Conservation (phyloP, 176 grass and related monocot species). For the Aegilops speltoides region DNA sequence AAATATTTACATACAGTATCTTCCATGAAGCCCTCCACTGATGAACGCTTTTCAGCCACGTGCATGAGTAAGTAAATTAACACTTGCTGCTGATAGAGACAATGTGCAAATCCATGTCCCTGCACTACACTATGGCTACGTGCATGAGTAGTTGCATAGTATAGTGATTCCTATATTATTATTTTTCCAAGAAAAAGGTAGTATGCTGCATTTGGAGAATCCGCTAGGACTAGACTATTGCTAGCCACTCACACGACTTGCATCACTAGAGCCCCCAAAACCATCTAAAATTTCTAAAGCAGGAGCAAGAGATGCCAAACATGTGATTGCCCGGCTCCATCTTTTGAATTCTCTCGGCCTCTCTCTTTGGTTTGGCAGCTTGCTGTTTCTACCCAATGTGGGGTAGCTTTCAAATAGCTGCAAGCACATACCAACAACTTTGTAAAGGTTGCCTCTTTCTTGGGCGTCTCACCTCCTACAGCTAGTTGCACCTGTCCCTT, state of each 20-base stretch:
- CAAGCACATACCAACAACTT: slow-evolving; percentile 27
- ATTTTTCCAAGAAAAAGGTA: not conserved
- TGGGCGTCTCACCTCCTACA: slow-evolving; percentile 21
- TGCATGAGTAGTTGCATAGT: not conserved
- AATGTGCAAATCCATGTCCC: not conserved
- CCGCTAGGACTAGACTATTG: too few species aligned
- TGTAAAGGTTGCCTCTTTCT: slow-evolving; percentile 28
- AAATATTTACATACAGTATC: not conserved
- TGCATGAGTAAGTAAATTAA: not conserved
- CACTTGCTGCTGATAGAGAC: not conserved
- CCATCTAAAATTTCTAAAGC: slow-evolving; percentile 1
- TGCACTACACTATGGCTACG: not conserved
- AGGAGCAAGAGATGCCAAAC: slow-evolving; percentile 13
- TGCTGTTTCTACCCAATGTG: slow-evolving; percentile 26
- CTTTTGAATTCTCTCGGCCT: slow-evolving; percentile 20
- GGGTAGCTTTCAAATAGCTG: slow-evolving; percentile 41
- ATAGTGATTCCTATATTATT: not conserved
- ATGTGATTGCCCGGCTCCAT: slow-evolving; percentile 13
- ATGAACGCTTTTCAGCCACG: not conserved
- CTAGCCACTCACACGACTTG: not conserved
- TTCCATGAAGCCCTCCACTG: not conserved
- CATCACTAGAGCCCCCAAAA: not conserved
- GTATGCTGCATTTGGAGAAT: not conserved
- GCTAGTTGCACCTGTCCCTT: slow-evolving; percentile 8
- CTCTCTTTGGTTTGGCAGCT: slow-evolving; percentile 22